These are phyloP conservation scores for Paramecium sonneborni DNA, from an alignment of 73 alveolate species.

Conservation along the genomic window DNA sequence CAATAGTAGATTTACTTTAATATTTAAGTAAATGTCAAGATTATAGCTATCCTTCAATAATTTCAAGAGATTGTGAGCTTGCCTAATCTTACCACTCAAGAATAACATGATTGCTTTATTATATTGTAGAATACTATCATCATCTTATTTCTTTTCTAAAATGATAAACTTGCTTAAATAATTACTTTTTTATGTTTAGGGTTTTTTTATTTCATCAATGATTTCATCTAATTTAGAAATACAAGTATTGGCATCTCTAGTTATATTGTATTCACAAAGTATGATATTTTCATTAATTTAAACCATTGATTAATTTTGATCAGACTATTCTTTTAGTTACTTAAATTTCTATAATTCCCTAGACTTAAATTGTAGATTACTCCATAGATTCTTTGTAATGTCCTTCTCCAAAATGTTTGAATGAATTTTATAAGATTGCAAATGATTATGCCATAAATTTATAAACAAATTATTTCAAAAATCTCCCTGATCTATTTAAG, in stretches of 20 bases:
- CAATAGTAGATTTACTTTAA: neutral
- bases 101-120: constrained; percentile 18
- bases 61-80: neutral
- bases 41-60: neutral
- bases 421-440: neutral
- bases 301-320: constrained; percentile 11
- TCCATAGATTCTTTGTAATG: constrained; percentile 38
- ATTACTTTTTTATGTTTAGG: neutral
- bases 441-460: constrained; percentile 44
- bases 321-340: constrained; percentile 2
- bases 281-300: constrained; percentile 20
- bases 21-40: neutral
- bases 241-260: neutral
- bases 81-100: neutral
- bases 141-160: constrained; percentile 40
- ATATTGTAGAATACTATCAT: constrained; percentile 34
- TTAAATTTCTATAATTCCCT: constrained; percentile 41
- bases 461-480: neutral
- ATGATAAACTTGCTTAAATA: neutral
- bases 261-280: constrained; percentile 13
- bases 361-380: neutral
- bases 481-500: constrained; percentile 37
- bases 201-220: constrained; percentile 14
- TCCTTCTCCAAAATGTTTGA: neutral
- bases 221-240: constrained; percentile 1